phyloP scores from a whole-genome alignment of 2,329 filamentous ascomycete genomes.

The Hymenoscyphus albidus region DNA sequence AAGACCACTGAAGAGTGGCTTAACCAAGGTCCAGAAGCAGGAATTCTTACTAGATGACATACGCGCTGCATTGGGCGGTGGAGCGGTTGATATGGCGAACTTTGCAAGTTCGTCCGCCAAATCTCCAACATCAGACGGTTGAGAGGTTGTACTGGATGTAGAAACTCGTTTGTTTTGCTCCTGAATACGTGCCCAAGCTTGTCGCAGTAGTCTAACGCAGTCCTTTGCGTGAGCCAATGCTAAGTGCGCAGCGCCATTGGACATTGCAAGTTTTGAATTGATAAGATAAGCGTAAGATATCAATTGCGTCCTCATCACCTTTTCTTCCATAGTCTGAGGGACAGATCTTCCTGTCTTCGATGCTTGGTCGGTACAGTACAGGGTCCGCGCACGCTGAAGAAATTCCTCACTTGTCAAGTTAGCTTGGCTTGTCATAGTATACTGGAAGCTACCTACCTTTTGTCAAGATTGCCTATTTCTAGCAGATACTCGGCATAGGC shows the following conservation, averaged over 20 bases:
- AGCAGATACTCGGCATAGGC: slow-evolving; percentile 72
- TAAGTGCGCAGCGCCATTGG: slow-evolving; percentile 51
- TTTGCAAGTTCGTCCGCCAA: slow-evolving; percentile 34
- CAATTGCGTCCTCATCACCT: slow-evolving; percentile 28
- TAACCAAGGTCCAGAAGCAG: slow-evolving; percentile 75
- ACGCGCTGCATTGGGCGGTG: slow-evolving; percentile 36
- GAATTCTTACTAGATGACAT: slow-evolving; percentile 48
- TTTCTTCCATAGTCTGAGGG: slow-evolving; percentile 22
- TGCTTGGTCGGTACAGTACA: slow-evolving; percentile 27
- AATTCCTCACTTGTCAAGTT: slow-evolving; percentile 28
- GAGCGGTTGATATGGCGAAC: slow-evolving; percentile 35
- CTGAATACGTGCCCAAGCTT: slow-evolving; percentile 39
- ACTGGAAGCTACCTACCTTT: slow-evolving; percentile 45
- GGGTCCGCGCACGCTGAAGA: slow-evolving; percentile 27
- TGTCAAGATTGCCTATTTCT: slow-evolving; percentile 59
- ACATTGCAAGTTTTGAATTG: slow-evolving; percentile 35
- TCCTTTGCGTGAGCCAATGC: slow-evolving; percentile 56
- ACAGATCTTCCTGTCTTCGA: slow-evolving; percentile 15
- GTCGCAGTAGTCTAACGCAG: slow-evolving; percentile 47
- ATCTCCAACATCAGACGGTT: slow-evolving; percentile 26
- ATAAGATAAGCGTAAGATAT: slow-evolving; percentile 37
- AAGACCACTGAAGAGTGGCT: slow-evolving; percentile 67
- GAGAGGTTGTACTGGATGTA: not conserved
- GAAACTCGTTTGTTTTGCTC: slow-evolving; percentile 17
- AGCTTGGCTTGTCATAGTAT: not conserved